phyloP scores from a whole-genome alignment of 768 basidiomycete genomes.

The Leccinellum luteum region DNA sequence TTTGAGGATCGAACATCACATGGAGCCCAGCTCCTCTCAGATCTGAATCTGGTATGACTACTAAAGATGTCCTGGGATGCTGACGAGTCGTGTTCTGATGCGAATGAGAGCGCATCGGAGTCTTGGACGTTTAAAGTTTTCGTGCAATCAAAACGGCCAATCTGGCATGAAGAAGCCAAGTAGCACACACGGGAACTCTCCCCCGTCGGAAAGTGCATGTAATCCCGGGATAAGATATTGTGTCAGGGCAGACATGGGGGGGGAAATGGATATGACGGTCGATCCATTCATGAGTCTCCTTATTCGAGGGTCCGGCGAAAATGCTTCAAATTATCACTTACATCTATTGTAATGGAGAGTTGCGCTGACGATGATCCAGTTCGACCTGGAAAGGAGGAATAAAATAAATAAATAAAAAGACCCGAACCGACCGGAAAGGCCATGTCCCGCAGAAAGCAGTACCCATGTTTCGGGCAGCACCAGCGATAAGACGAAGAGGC shows the following conservation, averaged over 20 bases:
- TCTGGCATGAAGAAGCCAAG: too few relatives aligned
- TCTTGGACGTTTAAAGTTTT: too few relatives aligned
- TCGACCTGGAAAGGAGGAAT: not conserved
- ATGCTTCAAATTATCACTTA: not conserved
- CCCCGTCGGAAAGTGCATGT: not conserved
- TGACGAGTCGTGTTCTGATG: not conserved
- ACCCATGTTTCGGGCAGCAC: not conserved
- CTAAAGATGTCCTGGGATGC: not conserved
- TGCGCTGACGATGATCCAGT: not conserved
- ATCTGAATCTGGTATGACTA: not conserved
- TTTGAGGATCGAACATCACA: not conserved
- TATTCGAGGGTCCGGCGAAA: not conserved
- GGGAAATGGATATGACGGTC: too few relatives aligned
- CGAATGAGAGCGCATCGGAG: not conserved
- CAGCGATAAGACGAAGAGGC: not conserved
- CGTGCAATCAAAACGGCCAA: too few relatives aligned
- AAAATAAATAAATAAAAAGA: too few relatives aligned
- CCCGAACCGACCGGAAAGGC: too few relatives aligned
- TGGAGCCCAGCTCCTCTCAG: not conserved
- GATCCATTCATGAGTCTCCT: not conserved
- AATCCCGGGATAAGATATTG: too few relatives aligned
- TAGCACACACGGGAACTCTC: too few relatives aligned
- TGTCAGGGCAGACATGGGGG: not conserved
- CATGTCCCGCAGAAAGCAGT: not conserved
- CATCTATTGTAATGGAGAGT: not conserved